Percentiles rank a stretch among this genome's conserved stretches.
Conservation (phyloP, 2,329 filamentous ascomycete genomes). For the Fusarium newnesense region DNA sequence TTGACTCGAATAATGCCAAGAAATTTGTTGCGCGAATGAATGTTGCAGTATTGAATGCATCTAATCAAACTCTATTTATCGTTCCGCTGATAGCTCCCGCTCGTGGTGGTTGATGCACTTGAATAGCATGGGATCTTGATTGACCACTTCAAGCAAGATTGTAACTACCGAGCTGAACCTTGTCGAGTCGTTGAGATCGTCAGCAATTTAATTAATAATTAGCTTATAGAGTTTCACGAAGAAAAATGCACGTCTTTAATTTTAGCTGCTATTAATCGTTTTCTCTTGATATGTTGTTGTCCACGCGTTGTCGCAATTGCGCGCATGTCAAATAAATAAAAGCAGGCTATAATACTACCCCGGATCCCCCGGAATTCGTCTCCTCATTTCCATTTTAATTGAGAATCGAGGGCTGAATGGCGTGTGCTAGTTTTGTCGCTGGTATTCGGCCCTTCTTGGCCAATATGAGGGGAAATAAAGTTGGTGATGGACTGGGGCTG, state of each 20-base stretch:
- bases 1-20: not conserved
- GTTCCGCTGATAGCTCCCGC: not conserved
- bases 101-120: not conserved
- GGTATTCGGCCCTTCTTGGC: conserved; percentile 27
- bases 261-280: not conserved
- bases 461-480: conserved; percentile 20
- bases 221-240: not conserved
- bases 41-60: too few relatives aligned
- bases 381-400: not conserved
- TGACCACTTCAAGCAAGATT: not conserved
- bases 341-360: not conserved
- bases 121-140: not conserved
- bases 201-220: too few relatives aligned
- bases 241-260: not conserved
- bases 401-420: not conserved
- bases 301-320: not conserved
- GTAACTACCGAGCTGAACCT: not conserved
- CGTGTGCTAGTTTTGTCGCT: not conserved
- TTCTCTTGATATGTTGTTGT: not conserved
- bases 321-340: not conserved
- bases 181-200: not conserved
- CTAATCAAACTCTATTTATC: not conserved
- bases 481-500: not conserved
- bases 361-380: conserved; percentile 3
- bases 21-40: not conserved